A percentile compares a stretch with the other conserved stretches of the same genome.
Evolutionary conservation across 441 rosid species (phyloP).

Genomic region (Jatropha podagrica): DNA sequence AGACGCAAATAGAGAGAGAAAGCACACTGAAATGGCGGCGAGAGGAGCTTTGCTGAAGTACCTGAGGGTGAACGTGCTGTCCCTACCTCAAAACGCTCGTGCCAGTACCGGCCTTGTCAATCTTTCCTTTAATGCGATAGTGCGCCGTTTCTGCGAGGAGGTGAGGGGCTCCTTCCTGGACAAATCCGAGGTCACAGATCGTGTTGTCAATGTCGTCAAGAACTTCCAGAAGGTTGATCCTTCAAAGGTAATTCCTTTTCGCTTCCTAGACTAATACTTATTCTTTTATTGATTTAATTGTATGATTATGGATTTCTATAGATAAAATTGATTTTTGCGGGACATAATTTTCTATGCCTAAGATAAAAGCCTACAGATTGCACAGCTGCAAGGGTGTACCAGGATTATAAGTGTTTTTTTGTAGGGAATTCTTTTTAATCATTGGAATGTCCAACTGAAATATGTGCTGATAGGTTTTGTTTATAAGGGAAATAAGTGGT

Average conservation of each 20-base stretch:
- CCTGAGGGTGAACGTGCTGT: conserved; percentile 58
- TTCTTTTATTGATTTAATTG: neutral
- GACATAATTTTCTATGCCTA: neutral
- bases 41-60: conserved; percentile 61
- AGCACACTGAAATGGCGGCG: conserved; percentile 53
- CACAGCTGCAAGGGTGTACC: neutral
- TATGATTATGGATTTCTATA: neutral
- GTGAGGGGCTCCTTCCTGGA: conserved; percentile 88
- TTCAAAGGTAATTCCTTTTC: conserved; percentile 56
- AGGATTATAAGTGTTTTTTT: neutral
- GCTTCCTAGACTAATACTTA: neutral
- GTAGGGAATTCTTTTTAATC: neutral
- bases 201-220: conserved; percentile 79
- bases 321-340: neutral
- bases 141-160: conserved; percentile 78
- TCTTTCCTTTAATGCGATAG: conserved; percentile 41
- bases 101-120: conserved; percentile 25
- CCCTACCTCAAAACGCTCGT: conserved; percentile 37
- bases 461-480: neutral
- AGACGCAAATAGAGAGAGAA: neutral
- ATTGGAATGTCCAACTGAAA: neutral
- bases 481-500: neutral
- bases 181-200: conserved; percentile 94
- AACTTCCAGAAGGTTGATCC: conserved; percentile 87
- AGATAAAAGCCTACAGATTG: no score